Base-by-base conservation (phyloP, 257 asterid species). In the Petrea volubilis region DNA sequence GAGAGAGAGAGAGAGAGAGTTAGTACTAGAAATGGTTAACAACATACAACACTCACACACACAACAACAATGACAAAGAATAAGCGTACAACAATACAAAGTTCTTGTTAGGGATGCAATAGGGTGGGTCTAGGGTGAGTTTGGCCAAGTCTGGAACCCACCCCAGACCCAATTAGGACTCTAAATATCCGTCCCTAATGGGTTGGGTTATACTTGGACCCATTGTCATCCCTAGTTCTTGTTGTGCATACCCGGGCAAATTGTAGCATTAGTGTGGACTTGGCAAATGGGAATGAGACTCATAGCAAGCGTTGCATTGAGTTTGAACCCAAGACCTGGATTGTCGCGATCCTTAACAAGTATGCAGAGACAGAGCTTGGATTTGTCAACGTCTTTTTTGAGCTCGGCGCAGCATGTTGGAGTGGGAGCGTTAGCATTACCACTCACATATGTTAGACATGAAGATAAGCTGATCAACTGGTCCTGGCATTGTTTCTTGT, bases 301-400 rank as follows among this genome's bases (percentile, higher is more conserved):
- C 20, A 84, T 24, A 24, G 90, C 88, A 20, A 75, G 87, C 0
- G 90, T 84, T 3, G 80, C 83, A 15, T 86, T 86, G 62, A 84
- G 61, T 34, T 80, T 83, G 52, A 77, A 77, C 1, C 86, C 89
- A 1, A 81, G 73, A 7, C 60, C 68, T 0, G 78, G 86, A 1
- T 85, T 86, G 28, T 85, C 71, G 12, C 85, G 79, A 53, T 80
- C 91, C 33, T 59, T 76, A 8, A 86, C 68, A 3, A 81, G 76
- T 59, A 80, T 55, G 71, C 89, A 79, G 10, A 86, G 72, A 28
- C 92, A 86, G 3, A 40, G 68, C 5, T 49, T 72, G 68, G 79
- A 81, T 31, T 73, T 72, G 43, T 29, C 27, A 1, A 24, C 11
- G 18, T 76, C 80, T 29, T 61, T 70, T 29, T 49, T 21, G 6